Evolutionary conservation across 768 basidiomycete species (phyloP).

Genomic region (Tricholoma hemisulphureum): DNA sequence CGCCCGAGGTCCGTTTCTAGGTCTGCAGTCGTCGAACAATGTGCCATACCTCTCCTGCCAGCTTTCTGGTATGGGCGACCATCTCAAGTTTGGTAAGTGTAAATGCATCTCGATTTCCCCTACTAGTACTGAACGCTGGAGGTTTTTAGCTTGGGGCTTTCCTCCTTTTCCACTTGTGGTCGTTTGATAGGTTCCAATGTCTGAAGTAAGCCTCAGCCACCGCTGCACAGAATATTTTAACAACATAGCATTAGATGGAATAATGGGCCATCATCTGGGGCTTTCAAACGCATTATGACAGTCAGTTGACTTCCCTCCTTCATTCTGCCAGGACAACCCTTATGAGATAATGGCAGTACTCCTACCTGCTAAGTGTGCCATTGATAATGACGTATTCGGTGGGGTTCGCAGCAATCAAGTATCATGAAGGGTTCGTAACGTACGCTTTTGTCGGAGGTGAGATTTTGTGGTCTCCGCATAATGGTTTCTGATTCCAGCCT

Average conservation of each 20-base stretch:
- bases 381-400: slow-evolving; percentile 54
- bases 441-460: slow-evolving; percentile 48
- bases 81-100: slow-evolving; percentile 49
- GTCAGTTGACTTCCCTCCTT: slow-evolving; percentile 37
- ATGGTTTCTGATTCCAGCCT: not conserved
- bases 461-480: slow-evolving; percentile 22
- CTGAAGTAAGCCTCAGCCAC: slow-evolving; percentile 46
- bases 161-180: slow-evolving; percentile 73
- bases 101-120: not conserved
- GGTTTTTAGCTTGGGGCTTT: slow-evolving; percentile 53
- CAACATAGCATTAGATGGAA: slow-evolving; percentile 53
- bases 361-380: slow-evolving; percentile 66
- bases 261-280: slow-evolving; percentile 61
- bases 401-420: slow-evolving; percentile 73
- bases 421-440: slow-evolving; percentile 58
- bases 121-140: not conserved
- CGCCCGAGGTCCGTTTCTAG: not conserved
- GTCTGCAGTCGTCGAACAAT: slow-evolving; percentile 32
- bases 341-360: slow-evolving; percentile 48
- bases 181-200: slow-evolving; percentile 77
- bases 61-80: slow-evolving; percentile 62
- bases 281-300: slow-evolving; percentile 85
- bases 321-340: not conserved
- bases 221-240: not conserved
- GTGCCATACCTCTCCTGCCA: slow-evolving; percentile 63